Evolutionary conservation across 2,329 filamentous ascomycete species (phyloP).

Genomic region (Ophiostoma himal-ulmi): DNA sequence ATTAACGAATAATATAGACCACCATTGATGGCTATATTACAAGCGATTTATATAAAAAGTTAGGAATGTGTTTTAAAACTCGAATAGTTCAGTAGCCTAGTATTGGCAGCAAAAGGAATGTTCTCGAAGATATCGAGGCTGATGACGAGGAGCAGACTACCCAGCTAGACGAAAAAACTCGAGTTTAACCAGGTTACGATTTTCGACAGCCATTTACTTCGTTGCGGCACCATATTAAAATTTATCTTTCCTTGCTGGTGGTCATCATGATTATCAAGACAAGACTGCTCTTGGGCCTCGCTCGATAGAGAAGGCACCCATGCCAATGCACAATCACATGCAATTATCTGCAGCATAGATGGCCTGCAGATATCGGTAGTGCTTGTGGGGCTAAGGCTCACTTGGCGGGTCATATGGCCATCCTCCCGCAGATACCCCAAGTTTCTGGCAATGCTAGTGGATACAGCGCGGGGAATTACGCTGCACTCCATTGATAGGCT

Average conservation of each 20-base stretch:
- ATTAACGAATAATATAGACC: too few relatives aligned
- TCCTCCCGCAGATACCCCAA: slow-evolving; percentile 5
- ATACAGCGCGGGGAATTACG: slow-evolving; percentile 8
- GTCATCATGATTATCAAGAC: neutral
- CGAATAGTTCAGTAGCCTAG: too few relatives aligned
- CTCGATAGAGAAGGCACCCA: neutral
- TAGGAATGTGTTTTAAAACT: too few relatives aligned
- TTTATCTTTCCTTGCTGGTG: neutral
- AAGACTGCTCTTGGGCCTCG: neutral
- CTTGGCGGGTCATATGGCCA: neutral
- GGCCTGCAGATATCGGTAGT: neutral
- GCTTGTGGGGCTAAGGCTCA: neutral
- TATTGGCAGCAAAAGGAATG: too few relatives aligned
- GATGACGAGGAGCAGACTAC: too few relatives aligned
- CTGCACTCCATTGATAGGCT: neutral
- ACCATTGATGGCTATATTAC: too few relatives aligned
- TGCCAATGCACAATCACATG: slow-evolving; percentile 5
- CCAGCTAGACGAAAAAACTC: too few relatives aligned
- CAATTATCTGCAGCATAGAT: neutral
- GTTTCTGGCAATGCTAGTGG: neutral
- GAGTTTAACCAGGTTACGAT: too few relatives aligned
- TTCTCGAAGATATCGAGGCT: too few relatives aligned
- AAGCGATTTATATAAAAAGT: too few relatives aligned
- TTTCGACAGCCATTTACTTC: too few relatives aligned
- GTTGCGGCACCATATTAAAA: too few relatives aligned